phyloP scores from a whole-genome alignment of 768 basidiomycete species.

The Hypholoma fasciculare region DNA sequence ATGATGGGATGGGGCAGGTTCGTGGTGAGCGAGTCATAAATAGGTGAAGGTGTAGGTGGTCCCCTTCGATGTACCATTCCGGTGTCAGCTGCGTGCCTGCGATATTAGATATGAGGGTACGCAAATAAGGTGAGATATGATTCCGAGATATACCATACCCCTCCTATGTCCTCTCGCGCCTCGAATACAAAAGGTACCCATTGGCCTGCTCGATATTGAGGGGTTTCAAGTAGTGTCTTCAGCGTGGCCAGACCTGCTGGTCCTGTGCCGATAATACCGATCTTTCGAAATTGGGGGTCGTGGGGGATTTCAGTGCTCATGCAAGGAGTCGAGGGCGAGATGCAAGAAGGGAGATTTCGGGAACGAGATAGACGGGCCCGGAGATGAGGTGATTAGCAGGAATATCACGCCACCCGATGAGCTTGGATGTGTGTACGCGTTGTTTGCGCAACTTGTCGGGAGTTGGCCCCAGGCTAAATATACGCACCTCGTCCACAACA shows the following conservation, averaged over 20 bases:
- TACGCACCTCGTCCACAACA: not conserved
- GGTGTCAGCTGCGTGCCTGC: not conserved
- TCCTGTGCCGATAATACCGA: slow-evolving; percentile 78
- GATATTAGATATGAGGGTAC: not conserved
- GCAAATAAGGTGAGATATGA: not conserved
- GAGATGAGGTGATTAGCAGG: not conserved
- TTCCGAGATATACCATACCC: slow-evolving; percentile 58
- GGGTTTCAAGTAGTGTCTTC: slow-evolving; percentile 60
- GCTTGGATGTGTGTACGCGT: slow-evolving; percentile 4
- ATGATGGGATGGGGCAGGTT: slow-evolving; percentile 81
- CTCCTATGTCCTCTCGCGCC: slow-evolving; percentile 64
- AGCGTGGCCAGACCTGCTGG: slow-evolving; percentile 73
- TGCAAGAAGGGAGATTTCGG: no score
- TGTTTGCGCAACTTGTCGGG: not conserved
- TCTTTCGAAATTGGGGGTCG: slow-evolving; percentile 16
- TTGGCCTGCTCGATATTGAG: slow-evolving; percentile 51
- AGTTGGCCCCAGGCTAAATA: not conserved
- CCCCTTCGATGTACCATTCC: no score
- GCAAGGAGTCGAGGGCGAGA: no score
- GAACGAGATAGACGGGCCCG: not conserved
- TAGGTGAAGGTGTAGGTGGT: slow-evolving; percentile 47
- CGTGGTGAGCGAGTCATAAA: slow-evolving; percentile 82
- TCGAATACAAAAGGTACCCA: slow-evolving; percentile 73
- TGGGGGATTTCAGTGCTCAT: no score
- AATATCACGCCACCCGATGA: not conserved